A percentile compares a stretch with the other conserved stretches of the same genome.
phyloP scores from a whole-genome alignment of 345 rosid genomes.

The Noccaea caerulescens region DNA sequence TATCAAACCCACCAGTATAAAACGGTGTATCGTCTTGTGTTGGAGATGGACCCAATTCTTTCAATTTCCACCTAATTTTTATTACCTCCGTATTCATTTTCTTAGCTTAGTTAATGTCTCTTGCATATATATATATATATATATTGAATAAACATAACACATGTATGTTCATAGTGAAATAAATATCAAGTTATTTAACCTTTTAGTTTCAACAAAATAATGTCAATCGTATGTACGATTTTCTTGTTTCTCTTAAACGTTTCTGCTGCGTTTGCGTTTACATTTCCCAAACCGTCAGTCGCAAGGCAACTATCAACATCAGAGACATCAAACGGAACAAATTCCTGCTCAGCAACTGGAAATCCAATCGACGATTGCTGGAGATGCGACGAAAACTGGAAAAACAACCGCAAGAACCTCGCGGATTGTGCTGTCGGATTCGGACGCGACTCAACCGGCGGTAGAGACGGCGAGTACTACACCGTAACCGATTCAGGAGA shows the following conservation, averaged over 20 bases:
- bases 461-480: constrained; percentile 60
- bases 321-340: constrained; percentile 25
- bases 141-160: constrained; percentile 25
- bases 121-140: constrained; percentile 38
- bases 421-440: constrained; percentile 73
- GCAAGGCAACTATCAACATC: constrained; percentile 16
- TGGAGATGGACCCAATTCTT: constrained; percentile 39
- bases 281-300: constrained; percentile 26
- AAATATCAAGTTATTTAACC: neutral
- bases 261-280: constrained; percentile 16
- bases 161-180: constrained; percentile 11
- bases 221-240: constrained; percentile 22
- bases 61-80: constrained; percentile 45
- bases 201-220: constrained; percentile 20
- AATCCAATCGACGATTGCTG: constrained; percentile 74
- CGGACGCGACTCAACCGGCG: constrained; percentile 67
- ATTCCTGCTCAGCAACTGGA: constrained; percentile 45
- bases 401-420: constrained; percentile 53
- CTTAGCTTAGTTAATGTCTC: constrained; percentile 24
- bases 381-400: constrained; percentile 69
- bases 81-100: constrained; percentile 35
- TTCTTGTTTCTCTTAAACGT: constrained; percentile 30
- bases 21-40: constrained; percentile 22
- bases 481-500: constrained; percentile 46
- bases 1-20: constrained; percentile 34